Percentiles rank a stretch among this genome's conserved stretches.
Evolutionary conservation across 345 rosid species (phyloP).

Genomic region (Ceriops decandra): DNA sequence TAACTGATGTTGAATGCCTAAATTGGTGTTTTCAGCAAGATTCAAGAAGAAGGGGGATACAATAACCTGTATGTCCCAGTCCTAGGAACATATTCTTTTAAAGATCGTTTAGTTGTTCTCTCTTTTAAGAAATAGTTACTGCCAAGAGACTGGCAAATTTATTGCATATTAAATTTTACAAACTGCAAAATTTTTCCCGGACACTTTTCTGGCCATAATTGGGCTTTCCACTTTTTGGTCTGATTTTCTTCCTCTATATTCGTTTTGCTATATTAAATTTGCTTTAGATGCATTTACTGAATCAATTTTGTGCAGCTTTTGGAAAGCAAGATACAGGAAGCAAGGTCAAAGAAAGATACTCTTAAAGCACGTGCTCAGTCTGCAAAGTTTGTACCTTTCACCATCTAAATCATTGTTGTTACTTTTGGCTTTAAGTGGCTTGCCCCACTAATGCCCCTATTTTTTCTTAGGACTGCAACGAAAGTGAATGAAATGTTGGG

Average conservation of each 20-base stretch:
- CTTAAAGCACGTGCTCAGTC: slow-evolving; percentile 90
- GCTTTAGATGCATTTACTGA: slow-evolving; percentile 21
- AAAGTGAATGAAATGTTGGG: slow-evolving; percentile 81
- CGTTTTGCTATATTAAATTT: slow-evolving; percentile 5
- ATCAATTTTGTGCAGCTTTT: slow-evolving; percentile 54
- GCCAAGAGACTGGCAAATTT: no score
- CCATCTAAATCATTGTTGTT: slow-evolving; percentile 9
- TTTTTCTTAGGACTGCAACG: slow-evolving; percentile 55
- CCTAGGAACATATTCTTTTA: no score
- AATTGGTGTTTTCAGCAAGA: neutral
- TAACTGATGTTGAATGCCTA: neutral
- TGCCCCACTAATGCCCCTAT: slow-evolving; percentile 1
- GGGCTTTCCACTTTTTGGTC: neutral
- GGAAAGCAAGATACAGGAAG: slow-evolving; percentile 99
- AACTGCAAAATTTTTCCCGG: no score
- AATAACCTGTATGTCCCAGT: no score
- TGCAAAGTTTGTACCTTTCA: slow-evolving; percentile 52
- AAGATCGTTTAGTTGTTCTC: no score
- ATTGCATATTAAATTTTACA: no score
- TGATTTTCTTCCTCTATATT: neutral
- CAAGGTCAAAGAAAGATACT: slow-evolving; percentile 94
- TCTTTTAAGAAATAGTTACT: no score
- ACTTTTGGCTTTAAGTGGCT: slow-evolving; percentile 4
- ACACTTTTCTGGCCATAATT: neutral
- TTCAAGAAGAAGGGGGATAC: no score